These are phyloP conservation scores for Schrenkiella parvula DNA, from an alignment of 345 rosid species.

Conservation along the genomic window DNA sequence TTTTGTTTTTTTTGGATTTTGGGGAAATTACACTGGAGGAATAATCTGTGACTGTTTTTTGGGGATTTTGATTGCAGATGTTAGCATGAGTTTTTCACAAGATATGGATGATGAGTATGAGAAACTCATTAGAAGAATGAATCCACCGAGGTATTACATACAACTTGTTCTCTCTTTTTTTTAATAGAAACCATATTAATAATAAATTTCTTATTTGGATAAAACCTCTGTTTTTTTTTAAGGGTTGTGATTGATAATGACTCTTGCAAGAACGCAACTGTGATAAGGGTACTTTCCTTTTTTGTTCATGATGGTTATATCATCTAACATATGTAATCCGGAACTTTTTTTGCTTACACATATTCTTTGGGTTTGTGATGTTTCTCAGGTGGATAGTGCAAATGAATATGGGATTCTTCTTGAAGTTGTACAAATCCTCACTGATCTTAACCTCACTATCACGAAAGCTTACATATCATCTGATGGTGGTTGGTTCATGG, in stretches of 20 bases:
- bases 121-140: conserved; percentile 84
- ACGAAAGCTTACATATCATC: conserved; percentile 90
- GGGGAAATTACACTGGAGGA: background rate
- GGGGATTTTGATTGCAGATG: conserved; percentile 38
- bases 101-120: conserved; percentile 82
- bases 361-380: conserved; percentile 12
- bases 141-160: conserved; percentile 72
- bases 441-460: conserved; percentile 84
- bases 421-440: conserved; percentile 90
- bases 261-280: conserved; percentile 82
- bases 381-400: conserved; percentile 82
- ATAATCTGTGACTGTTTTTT: background rate
- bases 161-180: background rate
- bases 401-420: conserved; percentile 91
- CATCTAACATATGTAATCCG: conserved; percentile 1
- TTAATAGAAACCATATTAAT: background rate
- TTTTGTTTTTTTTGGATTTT: conserved; percentile 15
- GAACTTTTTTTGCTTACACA: background rate
- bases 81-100: conserved; percentile 63
- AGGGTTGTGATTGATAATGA: conserved; percentile 98
- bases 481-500: conserved; percentile 99
- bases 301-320: background rate
- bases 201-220: background rate
- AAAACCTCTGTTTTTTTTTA: background rate
- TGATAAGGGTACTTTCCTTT: conserved; percentile 54